phyloP scores from a whole-genome alignment of 2,329 filamentous ascomycete species.

The Xylaria sp. region DNA sequence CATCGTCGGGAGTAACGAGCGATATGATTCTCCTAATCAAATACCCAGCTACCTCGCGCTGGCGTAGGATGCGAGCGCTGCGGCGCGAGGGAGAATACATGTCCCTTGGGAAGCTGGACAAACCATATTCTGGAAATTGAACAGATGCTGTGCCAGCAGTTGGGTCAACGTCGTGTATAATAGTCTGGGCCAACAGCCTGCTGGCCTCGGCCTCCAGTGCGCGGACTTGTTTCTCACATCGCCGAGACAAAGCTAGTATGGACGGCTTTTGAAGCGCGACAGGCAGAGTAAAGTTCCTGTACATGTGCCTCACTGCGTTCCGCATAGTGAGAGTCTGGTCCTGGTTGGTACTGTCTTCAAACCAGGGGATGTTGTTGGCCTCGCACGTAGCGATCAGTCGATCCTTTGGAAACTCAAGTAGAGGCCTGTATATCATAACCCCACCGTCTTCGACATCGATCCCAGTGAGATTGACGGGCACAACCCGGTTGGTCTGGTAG shows the following conservation, averaged over 20 bases:
- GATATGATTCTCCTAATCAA: slow-evolving; percentile 61
- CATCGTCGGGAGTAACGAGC: slow-evolving; percentile 62
- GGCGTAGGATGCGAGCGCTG: slow-evolving; percentile 50
- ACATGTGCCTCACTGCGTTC: slow-evolving; percentile 81
- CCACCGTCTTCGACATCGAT: slow-evolving; percentile 71
- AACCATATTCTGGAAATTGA: slow-evolving; percentile 55
- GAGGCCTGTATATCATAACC: slow-evolving; percentile 73
- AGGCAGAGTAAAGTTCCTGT: slow-evolving; percentile 70
- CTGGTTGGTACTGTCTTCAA: slow-evolving; percentile 85
- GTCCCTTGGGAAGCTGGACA: slow-evolving; percentile 39
- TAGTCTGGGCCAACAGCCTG: slow-evolving; percentile 61
- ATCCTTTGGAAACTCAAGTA: slow-evolving; percentile 77
- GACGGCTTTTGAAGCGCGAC: slow-evolving; percentile 72
- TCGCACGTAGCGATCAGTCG: slow-evolving; percentile 80
- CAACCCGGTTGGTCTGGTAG: slow-evolving; percentile 29
- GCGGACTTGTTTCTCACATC: slow-evolving; percentile 58
- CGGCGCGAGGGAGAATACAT: slow-evolving; percentile 40
- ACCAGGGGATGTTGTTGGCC: slow-evolving; percentile 75
- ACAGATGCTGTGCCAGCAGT: slow-evolving; percentile 61
- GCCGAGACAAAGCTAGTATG: slow-evolving; percentile 70
- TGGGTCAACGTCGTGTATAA: slow-evolving; percentile 60
- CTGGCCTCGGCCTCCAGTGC: slow-evolving; percentile 64
- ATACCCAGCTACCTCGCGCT: slow-evolving; percentile 58
- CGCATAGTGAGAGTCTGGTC: slow-evolving; percentile 80
- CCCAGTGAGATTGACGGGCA: slow-evolving; percentile 30